phyloP scores from a whole-genome alignment of 2,329 filamentous ascomycete species.

The Colletotrichum sp. region DNA sequence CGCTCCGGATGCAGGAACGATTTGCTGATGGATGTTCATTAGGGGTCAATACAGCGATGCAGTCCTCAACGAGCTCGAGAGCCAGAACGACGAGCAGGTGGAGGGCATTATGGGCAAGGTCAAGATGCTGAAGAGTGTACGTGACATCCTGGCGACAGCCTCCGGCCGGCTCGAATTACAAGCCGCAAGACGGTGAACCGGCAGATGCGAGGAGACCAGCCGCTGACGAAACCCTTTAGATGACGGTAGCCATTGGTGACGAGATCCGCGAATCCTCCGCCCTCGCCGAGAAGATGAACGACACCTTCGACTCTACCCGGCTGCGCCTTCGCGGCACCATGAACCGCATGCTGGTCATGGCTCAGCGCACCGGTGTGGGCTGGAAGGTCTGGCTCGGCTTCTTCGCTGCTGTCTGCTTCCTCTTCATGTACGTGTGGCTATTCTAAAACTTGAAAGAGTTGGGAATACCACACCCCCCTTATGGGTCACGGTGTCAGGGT shows the following conservation, averaged over 20 bases:
- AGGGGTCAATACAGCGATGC: slow-evolving; percentile 93
- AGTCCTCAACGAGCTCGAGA: slow-evolving; percentile 91
- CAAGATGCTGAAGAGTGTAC: slow-evolving; percentile 84
- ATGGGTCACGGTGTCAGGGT: not conserved
- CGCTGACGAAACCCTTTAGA: slow-evolving; percentile 53
- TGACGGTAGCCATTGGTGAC: slow-evolving; percentile 91
- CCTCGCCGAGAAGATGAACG: slow-evolving; percentile 94
- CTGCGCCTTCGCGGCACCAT: slow-evolving; percentile 87
- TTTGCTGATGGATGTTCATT: slow-evolving; percentile 6
- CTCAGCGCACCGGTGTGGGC: slow-evolving; percentile 88
- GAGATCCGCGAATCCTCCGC: slow-evolving; percentile 92
- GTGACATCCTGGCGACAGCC: slow-evolving; percentile 35
- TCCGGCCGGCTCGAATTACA: not conserved
- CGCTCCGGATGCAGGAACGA: not conserved
- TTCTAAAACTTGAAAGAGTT: slow-evolving; percentile 55
- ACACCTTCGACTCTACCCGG: slow-evolving; percentile 86
- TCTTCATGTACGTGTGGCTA: slow-evolving; percentile 95
- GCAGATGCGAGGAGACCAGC: not conserved
- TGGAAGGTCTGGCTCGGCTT: slow-evolving; percentile 96
- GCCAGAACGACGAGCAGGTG: slow-evolving; percentile 90
- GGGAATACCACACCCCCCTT: not conserved
- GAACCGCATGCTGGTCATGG: slow-evolving; percentile 97
- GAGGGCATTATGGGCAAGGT: slow-evolving; percentile 93
- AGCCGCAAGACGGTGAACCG: not conserved
- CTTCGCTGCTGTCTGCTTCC: slow-evolving; percentile 78